phyloP scores from a whole-genome alignment of 805 yeast genomes.

The Kurtzmaniella cleridarum region DNA sequence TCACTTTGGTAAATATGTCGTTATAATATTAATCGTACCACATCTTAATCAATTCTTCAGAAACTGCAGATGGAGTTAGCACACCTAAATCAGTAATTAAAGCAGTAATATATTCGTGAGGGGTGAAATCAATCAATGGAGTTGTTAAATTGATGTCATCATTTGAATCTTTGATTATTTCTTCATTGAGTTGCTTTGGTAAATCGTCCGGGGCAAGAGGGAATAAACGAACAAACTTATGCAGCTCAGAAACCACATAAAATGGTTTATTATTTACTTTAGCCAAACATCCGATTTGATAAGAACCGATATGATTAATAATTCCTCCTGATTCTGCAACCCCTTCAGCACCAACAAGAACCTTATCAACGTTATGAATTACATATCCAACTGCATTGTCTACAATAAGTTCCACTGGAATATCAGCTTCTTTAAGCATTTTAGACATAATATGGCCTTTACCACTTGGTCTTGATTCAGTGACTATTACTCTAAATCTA shows the following conservation, averaged over 20 bases:
- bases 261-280: conserved; percentile 87
- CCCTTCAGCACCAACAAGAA: conserved; percentile 97
- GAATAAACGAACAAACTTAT: conserved; percentile 92
- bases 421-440: conserved; percentile 59
- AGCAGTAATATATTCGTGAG: conserved; percentile 93
- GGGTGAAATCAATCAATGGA: conserved; percentile 78
- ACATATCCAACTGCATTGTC: conserved; percentile 94
- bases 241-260: conserved; percentile 90
- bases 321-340: conserved; percentile 99
- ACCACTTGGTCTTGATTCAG: conserved; percentile 86
- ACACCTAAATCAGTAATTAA: conserved; percentile 95
- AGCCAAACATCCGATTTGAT: conserved; percentile 90
- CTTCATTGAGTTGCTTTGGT: conserved; percentile 42
- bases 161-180: conserved; percentile 13
- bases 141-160: conserved; percentile 16
- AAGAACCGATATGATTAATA: conserved; percentile 90
- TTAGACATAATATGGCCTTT: conserved; percentile 72
- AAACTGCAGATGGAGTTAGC: conserved; percentile 93
- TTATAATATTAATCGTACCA: conserved; percentile 71
- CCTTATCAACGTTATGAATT: conserved; percentile 85
- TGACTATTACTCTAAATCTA: conserved; percentile 84
- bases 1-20: neutral
- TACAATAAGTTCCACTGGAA: conserved; percentile 83
- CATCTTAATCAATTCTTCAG: conserved; percentile 96
- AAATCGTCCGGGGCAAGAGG: conserved; percentile 91